A percentile compares a stretch with the other conserved stretches of the same genome.
Evolutionary conservation across 495 filamentous ascomycete genomes (phyloP).

Genomic region (Annulohypoxylon bovei): DNA sequence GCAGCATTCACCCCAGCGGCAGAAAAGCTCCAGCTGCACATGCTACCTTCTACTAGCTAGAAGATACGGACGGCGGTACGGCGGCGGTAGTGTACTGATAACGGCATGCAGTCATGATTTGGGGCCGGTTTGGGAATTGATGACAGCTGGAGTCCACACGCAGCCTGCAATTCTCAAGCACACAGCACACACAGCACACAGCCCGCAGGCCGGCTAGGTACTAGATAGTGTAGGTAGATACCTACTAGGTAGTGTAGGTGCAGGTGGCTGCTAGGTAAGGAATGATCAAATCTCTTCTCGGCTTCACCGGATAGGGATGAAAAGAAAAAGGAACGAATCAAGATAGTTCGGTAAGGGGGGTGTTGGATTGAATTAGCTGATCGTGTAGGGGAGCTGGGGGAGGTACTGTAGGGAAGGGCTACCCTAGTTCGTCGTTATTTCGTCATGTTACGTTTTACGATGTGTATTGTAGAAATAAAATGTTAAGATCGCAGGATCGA

Average conservation of each 20-base stretch:
- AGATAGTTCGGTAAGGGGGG: slow-evolving; percentile 9
- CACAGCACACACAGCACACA: too few species aligned
- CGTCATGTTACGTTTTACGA: not conserved
- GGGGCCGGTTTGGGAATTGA: slow-evolving; percentile 13
- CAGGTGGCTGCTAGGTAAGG: not conserved
- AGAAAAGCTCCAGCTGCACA: slow-evolving; percentile 29
- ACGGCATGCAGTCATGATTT: slow-evolving; percentile 44
- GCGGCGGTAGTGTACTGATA: slow-evolving; percentile 29
- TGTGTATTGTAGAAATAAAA: not conserved
- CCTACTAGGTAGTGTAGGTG: not conserved
- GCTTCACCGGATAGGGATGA: slow-evolving; percentile 27
- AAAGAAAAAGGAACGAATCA: slow-evolving; percentile 6
- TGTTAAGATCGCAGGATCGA: not conserved
- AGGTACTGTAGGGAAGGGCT: not conserved
- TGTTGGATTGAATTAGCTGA: slow-evolving; percentile 4
- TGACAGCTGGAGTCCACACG: slow-evolving; percentile 3
- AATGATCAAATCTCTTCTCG: slow-evolving; percentile 3
- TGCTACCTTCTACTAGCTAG: slow-evolving; percentile 24
- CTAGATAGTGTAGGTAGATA: not conserved
- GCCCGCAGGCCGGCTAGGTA: not conserved
- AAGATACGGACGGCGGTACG: slow-evolving; percentile 29
- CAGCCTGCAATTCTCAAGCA: not conserved
- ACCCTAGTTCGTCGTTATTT: slow-evolving; percentile 11
- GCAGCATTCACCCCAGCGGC: slow-evolving; percentile 44
- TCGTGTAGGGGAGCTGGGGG: not conserved